Evolutionary conservation across 306 rosid species (phyloP).

Genomic region (Prunus mira): DNA sequence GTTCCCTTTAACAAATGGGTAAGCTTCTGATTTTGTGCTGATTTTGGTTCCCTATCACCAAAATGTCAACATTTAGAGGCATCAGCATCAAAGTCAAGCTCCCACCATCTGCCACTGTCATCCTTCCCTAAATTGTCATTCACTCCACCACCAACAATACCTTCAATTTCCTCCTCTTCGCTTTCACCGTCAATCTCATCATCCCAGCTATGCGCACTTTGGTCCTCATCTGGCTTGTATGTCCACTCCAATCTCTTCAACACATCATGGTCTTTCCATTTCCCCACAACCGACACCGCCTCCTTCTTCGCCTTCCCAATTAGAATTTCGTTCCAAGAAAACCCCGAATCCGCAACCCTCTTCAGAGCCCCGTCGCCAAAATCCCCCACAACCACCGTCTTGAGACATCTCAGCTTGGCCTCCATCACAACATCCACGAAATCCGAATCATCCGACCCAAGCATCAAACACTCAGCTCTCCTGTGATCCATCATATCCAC

Average conservation of each 20-base stretch:
- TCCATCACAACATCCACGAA: slow-evolving; percentile 64
- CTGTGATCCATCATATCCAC: slow-evolving; percentile 68
- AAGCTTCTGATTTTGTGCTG: no score
- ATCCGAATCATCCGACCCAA: slow-evolving; percentile 76
- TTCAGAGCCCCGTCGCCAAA: slow-evolving; percentile 57
- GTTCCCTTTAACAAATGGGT: no score
- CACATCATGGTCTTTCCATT: slow-evolving; percentile 79
- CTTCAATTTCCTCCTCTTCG: slow-evolving; percentile 38
- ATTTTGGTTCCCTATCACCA: no score
- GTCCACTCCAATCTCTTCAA: slow-evolving; percentile 42
- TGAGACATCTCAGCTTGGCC: slow-evolving; percentile 67
- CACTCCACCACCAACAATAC: slow-evolving; percentile 23
- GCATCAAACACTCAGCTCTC: slow-evolving; percentile 65
- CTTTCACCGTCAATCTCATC: slow-evolving; percentile 20
- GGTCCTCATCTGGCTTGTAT: slow-evolving; percentile 39
- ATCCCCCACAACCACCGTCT: slow-evolving; percentile 79
- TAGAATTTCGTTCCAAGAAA: slow-evolving; percentile 79
- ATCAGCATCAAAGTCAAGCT: slow-evolving; percentile 40
- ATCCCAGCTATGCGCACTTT: slow-evolving; percentile 20
- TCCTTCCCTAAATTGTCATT: slow-evolving; percentile 30
- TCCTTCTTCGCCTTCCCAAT: slow-evolving; percentile 76
- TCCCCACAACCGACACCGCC: slow-evolving; percentile 61
- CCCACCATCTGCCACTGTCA: slow-evolving; percentile 63
- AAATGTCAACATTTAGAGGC: no score
- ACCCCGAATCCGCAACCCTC: slow-evolving; percentile 62